Evolutionary conservation across 2,329 filamentous ascomycete species (phyloP).

Genomic region (Dactylellina leptospora): DNA sequence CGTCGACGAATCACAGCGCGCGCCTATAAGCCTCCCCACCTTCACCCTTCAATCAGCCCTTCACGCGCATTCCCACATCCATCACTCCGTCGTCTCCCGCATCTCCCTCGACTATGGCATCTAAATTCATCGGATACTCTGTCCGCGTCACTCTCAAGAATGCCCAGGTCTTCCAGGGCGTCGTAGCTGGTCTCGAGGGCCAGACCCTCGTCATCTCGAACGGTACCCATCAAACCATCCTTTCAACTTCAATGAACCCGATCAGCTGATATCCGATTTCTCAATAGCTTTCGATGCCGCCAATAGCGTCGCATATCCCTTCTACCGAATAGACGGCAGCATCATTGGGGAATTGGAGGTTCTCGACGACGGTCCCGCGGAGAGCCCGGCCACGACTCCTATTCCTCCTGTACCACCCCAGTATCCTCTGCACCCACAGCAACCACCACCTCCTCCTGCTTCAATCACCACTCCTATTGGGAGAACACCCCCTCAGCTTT

Average conservation of each 20-base stretch:
- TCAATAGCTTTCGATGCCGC: constrained; percentile 66
- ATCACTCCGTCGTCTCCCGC: background rate
- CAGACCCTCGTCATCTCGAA: constrained; percentile 75
- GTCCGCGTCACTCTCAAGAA: constrained; percentile 78
- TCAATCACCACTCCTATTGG: constrained; percentile 7
- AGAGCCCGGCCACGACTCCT: constrained; percentile 47
- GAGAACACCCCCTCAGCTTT: constrained; percentile 1
- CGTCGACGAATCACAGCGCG: background rate
- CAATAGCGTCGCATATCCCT: constrained; percentile 65
- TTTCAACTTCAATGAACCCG: background rate
- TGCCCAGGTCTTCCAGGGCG: constrained; percentile 72
- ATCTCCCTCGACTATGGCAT: constrained; percentile 66
- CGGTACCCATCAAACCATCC: constrained; percentile 65
- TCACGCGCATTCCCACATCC: background rate
- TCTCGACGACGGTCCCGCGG: constrained; percentile 57
- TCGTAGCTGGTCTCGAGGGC: constrained; percentile 75
- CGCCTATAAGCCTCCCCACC: background rate
- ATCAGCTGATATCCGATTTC: constrained; percentile 60
- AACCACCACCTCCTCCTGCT: constrained; percentile 13
- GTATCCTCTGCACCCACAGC: constrained; percentile 19
- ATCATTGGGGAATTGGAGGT: constrained; percentile 70
- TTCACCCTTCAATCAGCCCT: background rate
- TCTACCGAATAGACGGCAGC: constrained; percentile 68
- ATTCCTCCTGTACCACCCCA: constrained; percentile 17
- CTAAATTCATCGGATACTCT: constrained; percentile 77